Conservation (phyloP, 495 filamentous ascomycete genomes). For the Thermothielavioides terrestris region DNA sequence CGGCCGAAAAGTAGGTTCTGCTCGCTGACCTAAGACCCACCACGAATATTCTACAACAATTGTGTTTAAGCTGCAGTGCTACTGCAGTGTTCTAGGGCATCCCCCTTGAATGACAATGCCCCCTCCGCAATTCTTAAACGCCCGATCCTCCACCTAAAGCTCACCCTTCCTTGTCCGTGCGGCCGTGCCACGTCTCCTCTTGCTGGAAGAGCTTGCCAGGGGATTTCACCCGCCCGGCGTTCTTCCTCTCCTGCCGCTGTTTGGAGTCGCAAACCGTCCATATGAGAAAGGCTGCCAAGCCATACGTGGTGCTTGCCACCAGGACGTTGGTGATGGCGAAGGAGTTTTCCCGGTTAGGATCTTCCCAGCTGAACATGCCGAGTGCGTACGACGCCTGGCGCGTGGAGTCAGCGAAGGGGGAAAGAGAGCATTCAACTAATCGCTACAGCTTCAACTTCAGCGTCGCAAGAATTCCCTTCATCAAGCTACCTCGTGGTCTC, state of each 20-base stretch:
- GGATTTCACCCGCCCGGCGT: neutral
- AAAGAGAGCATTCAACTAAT: no score
- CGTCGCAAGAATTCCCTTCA: neutral
- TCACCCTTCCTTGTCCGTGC: no score
- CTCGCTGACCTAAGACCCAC: no score
- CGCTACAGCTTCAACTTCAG: no score
- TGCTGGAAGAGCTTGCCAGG: neutral
- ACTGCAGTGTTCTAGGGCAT: no score
- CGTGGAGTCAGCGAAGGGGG: neutral
- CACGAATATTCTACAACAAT: no score
- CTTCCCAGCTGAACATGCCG: slow-evolving; percentile 13
- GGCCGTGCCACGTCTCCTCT: no score
- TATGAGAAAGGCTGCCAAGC: neutral
- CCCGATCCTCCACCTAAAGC: no score
- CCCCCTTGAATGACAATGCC: no score
- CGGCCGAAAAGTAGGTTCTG: no score
- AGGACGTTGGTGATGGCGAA: slow-evolving; percentile 12
- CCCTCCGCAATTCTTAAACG: no score
- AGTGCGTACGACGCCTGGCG: slow-evolving; percentile 16
- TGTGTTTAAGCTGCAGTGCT: no score
- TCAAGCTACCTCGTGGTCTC: neutral
- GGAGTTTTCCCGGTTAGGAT: slow-evolving; percentile 3
- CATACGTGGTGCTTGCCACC: slow-evolving; percentile 14
- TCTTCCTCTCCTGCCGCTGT: neutral
- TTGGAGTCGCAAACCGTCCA: neutral